Evolutionary conservation across 768 basidiomycete species (phyloP), one percentile per base, ranked within the genome.

Genomic region (Coprinellus micaceus): DNA sequence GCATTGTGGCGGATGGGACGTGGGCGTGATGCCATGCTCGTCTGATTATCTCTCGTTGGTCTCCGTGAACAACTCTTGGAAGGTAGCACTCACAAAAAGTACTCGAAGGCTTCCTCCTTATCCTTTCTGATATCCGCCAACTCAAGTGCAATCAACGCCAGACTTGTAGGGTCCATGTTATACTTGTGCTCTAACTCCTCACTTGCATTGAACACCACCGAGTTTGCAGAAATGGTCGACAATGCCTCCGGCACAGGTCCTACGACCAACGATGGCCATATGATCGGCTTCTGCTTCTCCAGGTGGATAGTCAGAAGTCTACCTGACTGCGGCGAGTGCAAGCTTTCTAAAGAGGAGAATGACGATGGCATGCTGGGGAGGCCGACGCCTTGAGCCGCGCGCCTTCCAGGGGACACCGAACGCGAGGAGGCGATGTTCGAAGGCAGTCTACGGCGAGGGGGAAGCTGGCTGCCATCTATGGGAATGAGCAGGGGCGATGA

Each of bases 141-240:
- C 61, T 92, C 90, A 41, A 90, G 71, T 9, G 80, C 90, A 58
- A 84, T 79, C 52, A 91, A 70, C 1, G 85, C 83, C 25, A 92
- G 72, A 69, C 89, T 91, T 13, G 90, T 92, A 1, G 90, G 84
- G 67, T 92, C 90, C 88, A 92, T 90, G 61, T 92, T 91, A 61
- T 88, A 92, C 62, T 81, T 78, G 45, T 81, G 77, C 56, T 91
- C 88, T 53, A 74, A 68, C 54, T 77, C 79, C 52, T 73, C 76
- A 57, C 67, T 78, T 26, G 77, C 69, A 52, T 82, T 75, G 66
- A 83, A 82, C 7, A 83, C 74, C 30, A 82, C 72, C 1, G 84
- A 78, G 53, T 79, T 77, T 3, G 77, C 70, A 19, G 79, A 67
- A 51, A 69, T 74, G 2, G 84, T 79, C 0, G 85, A 82, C 4